phyloP scores from a whole-genome alignment of 1,284 basidiomycete species.

The Heterobasidion occidentale region DNA sequence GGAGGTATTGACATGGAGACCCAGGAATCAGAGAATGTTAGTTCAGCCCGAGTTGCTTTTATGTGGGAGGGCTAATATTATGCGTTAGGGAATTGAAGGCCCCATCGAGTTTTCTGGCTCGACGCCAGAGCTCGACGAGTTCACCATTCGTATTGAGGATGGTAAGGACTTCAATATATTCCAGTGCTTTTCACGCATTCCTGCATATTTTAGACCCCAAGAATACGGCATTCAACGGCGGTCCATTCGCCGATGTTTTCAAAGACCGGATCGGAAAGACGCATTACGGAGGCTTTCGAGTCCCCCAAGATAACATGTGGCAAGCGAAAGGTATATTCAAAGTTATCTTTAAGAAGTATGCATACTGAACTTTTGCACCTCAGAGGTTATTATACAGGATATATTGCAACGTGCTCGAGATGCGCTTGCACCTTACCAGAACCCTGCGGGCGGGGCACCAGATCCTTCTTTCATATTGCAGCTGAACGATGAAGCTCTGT shows the following conservation, averaged over 20 bases:
- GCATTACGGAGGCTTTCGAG: conserved; percentile 60
- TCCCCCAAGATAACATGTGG: conserved; percentile 70
- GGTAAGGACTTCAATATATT: conserved; percentile 32
- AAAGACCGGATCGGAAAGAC: conserved; percentile 61
- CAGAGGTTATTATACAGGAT: conserved; percentile 63
- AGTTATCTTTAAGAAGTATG: conserved; percentile 6
- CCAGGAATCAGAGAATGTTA: conserved; percentile 64
- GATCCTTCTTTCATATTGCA: conserved; percentile 76
- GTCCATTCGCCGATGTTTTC: conserved; percentile 54
- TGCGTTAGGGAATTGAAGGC: conserved; percentile 60
- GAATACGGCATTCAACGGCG: conserved; percentile 44
- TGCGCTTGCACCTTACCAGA: conserved; percentile 47
- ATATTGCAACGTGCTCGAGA: conserved; percentile 54
- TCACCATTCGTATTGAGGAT: conserved; percentile 75
- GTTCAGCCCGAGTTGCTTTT: conserved; percentile 13
- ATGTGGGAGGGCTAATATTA: conserved; percentile 1
- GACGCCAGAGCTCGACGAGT: conserved; percentile 75
- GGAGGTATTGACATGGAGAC: conserved; percentile 77
- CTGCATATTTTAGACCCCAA: conserved; percentile 36
- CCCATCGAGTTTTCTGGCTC: conserved; percentile 64
- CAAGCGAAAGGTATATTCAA: conserved; percentile 63
- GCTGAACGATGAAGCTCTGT: conserved; percentile 66
- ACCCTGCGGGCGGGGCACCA: conserved; percentile 43
- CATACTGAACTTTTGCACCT: neutral
- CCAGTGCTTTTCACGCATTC: neutral